phyloP scores from a whole-genome alignment of 345 rosid genomes.

The Bruguiera parviflora region DNA sequence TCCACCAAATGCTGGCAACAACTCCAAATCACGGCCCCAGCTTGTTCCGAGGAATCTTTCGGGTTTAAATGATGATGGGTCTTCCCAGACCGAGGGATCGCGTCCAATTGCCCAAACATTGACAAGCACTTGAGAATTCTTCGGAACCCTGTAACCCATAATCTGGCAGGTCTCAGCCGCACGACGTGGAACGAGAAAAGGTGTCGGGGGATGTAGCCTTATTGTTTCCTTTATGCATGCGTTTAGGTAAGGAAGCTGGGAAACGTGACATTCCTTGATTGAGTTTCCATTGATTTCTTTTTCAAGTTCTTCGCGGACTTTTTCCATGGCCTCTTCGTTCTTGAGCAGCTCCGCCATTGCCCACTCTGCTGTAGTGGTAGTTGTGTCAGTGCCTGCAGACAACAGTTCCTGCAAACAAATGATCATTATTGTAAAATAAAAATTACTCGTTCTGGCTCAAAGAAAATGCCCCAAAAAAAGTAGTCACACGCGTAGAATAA shows the following conservation, averaged over 20 bases:
- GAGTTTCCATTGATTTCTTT: neutral
- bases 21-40: conserved; percentile 4
- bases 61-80: conserved; percentile 17
- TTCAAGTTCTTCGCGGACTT: neutral
- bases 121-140: conserved; percentile 14
- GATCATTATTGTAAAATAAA: neutral
- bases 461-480: neutral
- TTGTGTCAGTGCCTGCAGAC: conserved; percentile 12
- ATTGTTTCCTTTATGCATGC: conserved; percentile 20
- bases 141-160: conserved; percentile 17
- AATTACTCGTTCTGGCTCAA: neutral
- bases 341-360: conserved; percentile 13
- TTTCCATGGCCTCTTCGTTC: conserved; percentile 2
- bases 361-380: conserved; percentile 9
- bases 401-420: conserved; percentile 9
- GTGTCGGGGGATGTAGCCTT: conserved; percentile 16
- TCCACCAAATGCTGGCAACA: conserved; percentile 13
- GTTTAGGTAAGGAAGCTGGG: conserved; percentile 12
- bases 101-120: conserved; percentile 22
- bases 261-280: neutral
- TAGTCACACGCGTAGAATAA: neutral
- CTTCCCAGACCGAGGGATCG: conserved; percentile 10
- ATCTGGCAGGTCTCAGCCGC: conserved; percentile 16
- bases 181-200: conserved; percentile 12
- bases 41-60: conserved; percentile 11